These are phyloP conservation scores for Przewalskia tangutica DNA, from an alignment of 257 asterid genomes.

Conservation along the genomic window DNA sequence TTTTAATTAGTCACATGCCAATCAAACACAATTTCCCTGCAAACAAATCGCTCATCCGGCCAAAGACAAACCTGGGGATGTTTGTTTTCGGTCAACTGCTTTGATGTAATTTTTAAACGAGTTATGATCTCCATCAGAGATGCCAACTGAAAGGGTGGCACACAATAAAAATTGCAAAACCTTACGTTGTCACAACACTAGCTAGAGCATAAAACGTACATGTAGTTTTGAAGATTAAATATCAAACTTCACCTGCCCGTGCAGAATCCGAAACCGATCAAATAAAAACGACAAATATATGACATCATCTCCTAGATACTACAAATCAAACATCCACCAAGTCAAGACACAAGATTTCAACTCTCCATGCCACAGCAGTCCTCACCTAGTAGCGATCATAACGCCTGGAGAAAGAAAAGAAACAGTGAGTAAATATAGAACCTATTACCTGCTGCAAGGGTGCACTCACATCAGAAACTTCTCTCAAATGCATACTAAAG, in stretches of 20 bases:
- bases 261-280: neutral
- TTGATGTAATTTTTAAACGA: neutral
- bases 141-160: neutral
- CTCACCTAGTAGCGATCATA: slow-evolving; percentile 42
- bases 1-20: neutral
- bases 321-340: slow-evolving; percentile 8
- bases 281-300: neutral
- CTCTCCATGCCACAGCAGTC: neutral
- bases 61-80: neutral
- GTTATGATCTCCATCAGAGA: neutral
- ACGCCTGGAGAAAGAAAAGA: slow-evolving; percentile 30
- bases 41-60: too few species aligned
- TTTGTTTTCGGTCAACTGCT: neutral
- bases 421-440: neutral
- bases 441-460: neutral
- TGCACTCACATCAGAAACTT: neutral
- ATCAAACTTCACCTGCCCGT: neutral
- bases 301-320: slow-evolving; percentile 3
- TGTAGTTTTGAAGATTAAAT: neutral
- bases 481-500: neutral
- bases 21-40: neutral
- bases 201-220: neutral
- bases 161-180: neutral
- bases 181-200: neutral
- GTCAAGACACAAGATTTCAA: slow-evolving; percentile 1